Conservation (phyloP, 2,329 filamentous ascomycete genomes). For the Penicillium frequentans region DNA sequence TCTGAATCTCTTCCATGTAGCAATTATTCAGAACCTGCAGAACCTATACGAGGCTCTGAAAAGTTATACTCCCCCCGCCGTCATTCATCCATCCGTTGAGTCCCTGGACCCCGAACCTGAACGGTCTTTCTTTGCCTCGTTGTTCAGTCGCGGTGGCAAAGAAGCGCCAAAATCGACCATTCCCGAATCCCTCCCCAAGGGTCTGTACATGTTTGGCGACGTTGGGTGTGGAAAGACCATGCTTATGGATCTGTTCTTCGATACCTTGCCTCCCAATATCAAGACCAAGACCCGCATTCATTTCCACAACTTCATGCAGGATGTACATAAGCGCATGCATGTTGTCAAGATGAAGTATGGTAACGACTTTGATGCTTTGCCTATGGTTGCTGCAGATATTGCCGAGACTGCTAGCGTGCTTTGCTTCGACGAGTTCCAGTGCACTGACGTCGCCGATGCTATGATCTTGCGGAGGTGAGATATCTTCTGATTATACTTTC, state of each 20-base stretch:
- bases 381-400: slow-evolving; percentile 92
- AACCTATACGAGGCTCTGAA: slow-evolving; percentile 81
- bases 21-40: slow-evolving; percentile 85
- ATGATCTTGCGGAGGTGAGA: slow-evolving; percentile 83
- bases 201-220: slow-evolving; percentile 93
- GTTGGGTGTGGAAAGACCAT: slow-evolving; percentile 98
- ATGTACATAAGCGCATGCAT: slow-evolving; percentile 88
- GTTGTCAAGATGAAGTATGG: slow-evolving; percentile 86
- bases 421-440: slow-evolving; percentile 99
- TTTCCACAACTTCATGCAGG: slow-evolving; percentile 99
- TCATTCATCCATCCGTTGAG: slow-evolving; percentile 75
- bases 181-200: slow-evolving; percentile 74
- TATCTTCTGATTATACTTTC: not conserved
- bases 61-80: slow-evolving; percentile 69
- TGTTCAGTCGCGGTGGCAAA: slow-evolving; percentile 39
- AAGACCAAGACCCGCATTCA: slow-evolving; percentile 87
- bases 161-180: slow-evolving; percentile 49
- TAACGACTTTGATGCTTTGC: slow-evolving; percentile 84
- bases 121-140: slow-evolving; percentile 52
- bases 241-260: slow-evolving; percentile 98
- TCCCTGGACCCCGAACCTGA: slow-evolving; percentile 59
- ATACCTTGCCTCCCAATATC: slow-evolving; percentile 80
- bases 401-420: slow-evolving; percentile 80
- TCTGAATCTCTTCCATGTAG: slow-evolving; percentile 45
- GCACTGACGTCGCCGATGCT: slow-evolving; percentile 95